Evolutionary conservation across 768 basidiomycete species (phyloP), one percentile per base, ranked within the genome.

Genomic region (Russula sp.): DNA sequence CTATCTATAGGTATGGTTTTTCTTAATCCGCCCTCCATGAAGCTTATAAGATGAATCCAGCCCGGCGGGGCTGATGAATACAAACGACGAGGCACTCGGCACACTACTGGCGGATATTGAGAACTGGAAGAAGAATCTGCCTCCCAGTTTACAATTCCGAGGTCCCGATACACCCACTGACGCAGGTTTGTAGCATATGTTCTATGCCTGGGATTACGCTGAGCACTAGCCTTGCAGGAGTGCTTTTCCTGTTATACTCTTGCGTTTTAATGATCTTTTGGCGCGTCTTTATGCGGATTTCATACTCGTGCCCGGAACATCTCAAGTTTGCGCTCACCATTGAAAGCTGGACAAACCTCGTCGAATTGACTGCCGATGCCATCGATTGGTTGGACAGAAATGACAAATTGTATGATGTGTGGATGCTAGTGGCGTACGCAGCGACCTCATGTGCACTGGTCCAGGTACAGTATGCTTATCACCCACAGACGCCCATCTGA

Each of bases 211-310:
- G 38, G 22, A n/a, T 36, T 20, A 34, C 45, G 25, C 49, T 59
- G 51, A 49, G 9, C 43, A 53, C 48, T 32, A 34, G 57, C 29
- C 42, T 7, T 22, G 22, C 67, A 91, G 95, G 96, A 45, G 77
- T 97, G 58, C 78, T 99, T 25, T 94, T 97, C 73, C 73, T 98
- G 56, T 79, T 93, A 43, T 94, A 91, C 72, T 83, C 89, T 35
- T 93, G 90, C 70, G 86, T 98, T 47, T 87, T 86, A 67, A 97
- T 98, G 85, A 90, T 98, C 73, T 95, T 97, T 75, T 97, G 93
- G 86, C 88, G 96, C 53, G 93, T 97, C 36, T 98, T 98, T 77
- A 95, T 98, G 92, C 84, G 96, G 55, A 93, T 98, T 74, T 93
- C 91, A 60, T 98, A 97, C 75, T 81, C 85, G 20, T 90, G 91